Evolutionary conservation across 2,329 filamentous ascomycete genomes (phyloP), one percentile per base, ranked within the genome.

Genomic region (Hypoxylon sp.): DNA sequence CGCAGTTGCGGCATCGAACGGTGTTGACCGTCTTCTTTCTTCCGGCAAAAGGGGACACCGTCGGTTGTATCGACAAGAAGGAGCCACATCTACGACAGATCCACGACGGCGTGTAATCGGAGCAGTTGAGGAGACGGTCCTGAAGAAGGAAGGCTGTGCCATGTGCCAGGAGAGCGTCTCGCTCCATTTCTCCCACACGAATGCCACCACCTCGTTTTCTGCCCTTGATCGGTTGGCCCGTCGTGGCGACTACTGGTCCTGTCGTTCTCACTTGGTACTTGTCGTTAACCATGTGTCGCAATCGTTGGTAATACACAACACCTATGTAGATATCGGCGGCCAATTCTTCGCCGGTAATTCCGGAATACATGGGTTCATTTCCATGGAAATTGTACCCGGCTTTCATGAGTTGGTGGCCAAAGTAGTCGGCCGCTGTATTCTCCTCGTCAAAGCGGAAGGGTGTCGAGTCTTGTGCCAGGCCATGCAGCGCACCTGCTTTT

Each of bases 281-380:
- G 81, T 99, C 96, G 87, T 97, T 98, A 61, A 99, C 96, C 96
- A 99, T 99, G 90, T 99, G 96, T 78, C 96, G 87, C 66, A 99
- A 87, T 79, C 96, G 90, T 81, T 99, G 96, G 85, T 99, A 99
- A 85, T 98, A 98, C 66, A 99, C 96, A 9, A 97, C 90, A 48
- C 96, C 96, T 64, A 98, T 88, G 82, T 97, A 99, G 75, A 99
- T 98, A 77, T 99, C 96, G 5, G 94, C 95, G 19, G 90, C 90
- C 41, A 99, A 90, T 79, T 98, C 95, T 78, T 97, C 90, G 67
- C 96, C 96, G 0, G 96, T 99, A 78, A 98, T 95, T 43, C 96
- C 96, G 45, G 91, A 96, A 84, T 99, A 99, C 90, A 99, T 96
- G 45, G 96, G 95, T 82, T 99, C 96, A 79, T 98, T 99, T 63